Evolutionary conservation across 2,329 filamentous ascomycete genomes (phyloP).

Genomic region (Dactylella cylindrospora): DNA sequence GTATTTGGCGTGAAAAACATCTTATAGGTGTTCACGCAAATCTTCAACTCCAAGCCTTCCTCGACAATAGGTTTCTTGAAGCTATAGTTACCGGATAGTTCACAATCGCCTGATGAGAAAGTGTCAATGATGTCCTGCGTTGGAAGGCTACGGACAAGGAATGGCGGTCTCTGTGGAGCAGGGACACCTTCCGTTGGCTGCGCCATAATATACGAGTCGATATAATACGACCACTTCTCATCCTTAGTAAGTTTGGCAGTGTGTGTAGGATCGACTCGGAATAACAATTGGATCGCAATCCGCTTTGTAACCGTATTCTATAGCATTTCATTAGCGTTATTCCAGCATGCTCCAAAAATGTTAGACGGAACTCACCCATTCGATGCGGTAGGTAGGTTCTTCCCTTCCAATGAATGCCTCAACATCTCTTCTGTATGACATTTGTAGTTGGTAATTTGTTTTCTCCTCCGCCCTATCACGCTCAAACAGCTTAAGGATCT

Average conservation of each 20-base stretch:
- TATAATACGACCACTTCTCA: slow-evolving; percentile 92
- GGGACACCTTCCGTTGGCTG: slow-evolving; percentile 82
- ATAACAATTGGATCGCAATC: slow-evolving; percentile 70
- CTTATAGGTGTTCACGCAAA: slow-evolving; percentile 76
- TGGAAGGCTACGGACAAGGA: slow-evolving; percentile 71
- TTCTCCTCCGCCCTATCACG: slow-evolving; percentile 61
- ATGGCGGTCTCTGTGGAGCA: slow-evolving; percentile 65
- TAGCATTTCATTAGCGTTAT: slow-evolving; percentile 36
- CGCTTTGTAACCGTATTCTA: slow-evolving; percentile 68
- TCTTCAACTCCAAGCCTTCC: slow-evolving; percentile 70
- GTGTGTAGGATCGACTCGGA: slow-evolving; percentile 72
- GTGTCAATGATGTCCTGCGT: slow-evolving; percentile 65
- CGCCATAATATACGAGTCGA: slow-evolving; percentile 83
- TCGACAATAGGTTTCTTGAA: slow-evolving; percentile 50
- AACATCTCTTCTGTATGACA: slow-evolving; percentile 47
- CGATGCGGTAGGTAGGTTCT: slow-evolving; percentile 83
- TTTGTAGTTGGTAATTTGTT: slow-evolving; percentile 48
- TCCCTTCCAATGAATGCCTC: slow-evolving; percentile 58
- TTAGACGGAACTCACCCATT: slow-evolving; percentile 71
- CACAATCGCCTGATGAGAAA: slow-evolving; percentile 54
- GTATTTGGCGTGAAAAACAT: slow-evolving; percentile 73
- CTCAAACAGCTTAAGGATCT: slow-evolving; percentile 80
- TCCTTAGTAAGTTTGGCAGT: slow-evolving; percentile 85
- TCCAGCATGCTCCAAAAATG: slow-evolving; percentile 48
- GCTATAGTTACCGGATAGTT: slow-evolving; percentile 58